Percentiles rank a stretch among this genome's conserved stretches.
These are phyloP conservation scores for Chalciporus sp. DNA, from an alignment of 1,284 basidiomycete species.

Conservation along the genomic window DNA sequence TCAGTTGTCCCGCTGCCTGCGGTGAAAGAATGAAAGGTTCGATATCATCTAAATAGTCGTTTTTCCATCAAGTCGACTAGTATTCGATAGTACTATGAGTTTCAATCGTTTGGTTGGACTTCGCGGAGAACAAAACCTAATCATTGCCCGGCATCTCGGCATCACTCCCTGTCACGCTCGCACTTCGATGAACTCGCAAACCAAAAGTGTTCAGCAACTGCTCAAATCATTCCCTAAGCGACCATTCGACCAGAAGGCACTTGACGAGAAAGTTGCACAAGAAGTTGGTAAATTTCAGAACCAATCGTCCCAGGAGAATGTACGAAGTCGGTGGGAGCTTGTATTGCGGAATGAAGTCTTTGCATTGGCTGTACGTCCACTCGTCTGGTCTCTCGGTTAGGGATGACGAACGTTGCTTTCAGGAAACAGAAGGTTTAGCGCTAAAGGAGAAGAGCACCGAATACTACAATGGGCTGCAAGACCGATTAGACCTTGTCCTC, in stretches of 20 bases:
- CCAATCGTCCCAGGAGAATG: conserved; percentile 53
- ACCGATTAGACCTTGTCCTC: conserved; percentile 69
- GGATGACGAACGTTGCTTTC: background rate
- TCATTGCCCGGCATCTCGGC: conserved; percentile 32
- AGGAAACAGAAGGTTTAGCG: conserved; percentile 67
- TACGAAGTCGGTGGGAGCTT: conserved; percentile 73
- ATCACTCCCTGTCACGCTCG: background rate
- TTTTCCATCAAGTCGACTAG: too few relatives aligned
- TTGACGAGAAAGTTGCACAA: conserved; percentile 52
- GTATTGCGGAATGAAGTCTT: conserved; percentile 69
- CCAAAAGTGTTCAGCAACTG: conserved; percentile 42
- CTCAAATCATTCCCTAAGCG: conserved; percentile 53
- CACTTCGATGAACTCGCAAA: conserved; percentile 27
- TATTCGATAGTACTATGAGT: too few relatives aligned
- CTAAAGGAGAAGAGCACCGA: conserved; percentile 45
- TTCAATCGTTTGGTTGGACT: too few relatives aligned
- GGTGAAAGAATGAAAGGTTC: too few relatives aligned
- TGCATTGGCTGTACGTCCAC: conserved; percentile 61
- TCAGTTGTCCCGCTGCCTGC: too few relatives aligned
- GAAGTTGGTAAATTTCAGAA: conserved; percentile 47
- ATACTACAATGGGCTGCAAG: conserved; percentile 65
- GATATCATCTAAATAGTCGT: too few relatives aligned
- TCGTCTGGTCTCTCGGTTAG: background rate
- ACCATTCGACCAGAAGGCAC: conserved; percentile 46
- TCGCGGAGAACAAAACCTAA: conserved; percentile 22